phyloP scores from a whole-genome alignment of 2,329 filamentous ascomycete genomes.

The Aspergillus fijiensis region DNA sequence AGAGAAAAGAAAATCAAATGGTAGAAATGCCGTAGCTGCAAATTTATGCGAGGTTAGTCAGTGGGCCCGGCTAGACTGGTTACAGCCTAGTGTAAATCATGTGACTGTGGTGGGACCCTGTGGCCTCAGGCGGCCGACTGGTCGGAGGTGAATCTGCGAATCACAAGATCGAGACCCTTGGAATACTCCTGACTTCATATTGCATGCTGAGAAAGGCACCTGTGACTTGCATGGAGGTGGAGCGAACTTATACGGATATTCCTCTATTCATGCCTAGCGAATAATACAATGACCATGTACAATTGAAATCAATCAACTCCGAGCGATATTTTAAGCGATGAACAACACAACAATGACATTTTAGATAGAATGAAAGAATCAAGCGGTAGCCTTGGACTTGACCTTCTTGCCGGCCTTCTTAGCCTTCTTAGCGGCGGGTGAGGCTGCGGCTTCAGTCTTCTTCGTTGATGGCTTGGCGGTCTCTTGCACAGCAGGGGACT shows the following conservation, averaged over 20 bases:
- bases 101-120: background rate
- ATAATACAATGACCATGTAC: conserved; percentile 2
- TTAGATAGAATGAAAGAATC: conserved; percentile 1
- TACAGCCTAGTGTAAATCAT: conserved; percentile 9
- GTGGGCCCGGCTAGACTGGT: conserved; percentile 23
- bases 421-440: conserved; percentile 13
- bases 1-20: conserved; percentile 32
- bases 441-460: conserved; percentile 5
- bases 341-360: conserved; percentile 7
- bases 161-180: too few relatives aligned
- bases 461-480: conserved; percentile 23
- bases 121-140: background rate
- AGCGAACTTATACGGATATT: background rate
- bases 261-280: background rate
- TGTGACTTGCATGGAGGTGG: background rate
- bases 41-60: conserved; percentile 17
- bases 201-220: background rate
- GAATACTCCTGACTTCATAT: too few relatives aligned
- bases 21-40: conserved; percentile 19
- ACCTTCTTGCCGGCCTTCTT: conserved; percentile 23
- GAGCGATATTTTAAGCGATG: conserved; percentile 13
- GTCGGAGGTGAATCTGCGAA: too few relatives aligned
- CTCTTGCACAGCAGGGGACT: conserved; percentile 21
- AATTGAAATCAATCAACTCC: conserved; percentile 10
- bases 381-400: conserved; percentile 34